These are phyloP conservation scores for Fusarium cicatricum DNA, from an alignment of 2,329 filamentous ascomycete species.

Conservation along the genomic window DNA sequence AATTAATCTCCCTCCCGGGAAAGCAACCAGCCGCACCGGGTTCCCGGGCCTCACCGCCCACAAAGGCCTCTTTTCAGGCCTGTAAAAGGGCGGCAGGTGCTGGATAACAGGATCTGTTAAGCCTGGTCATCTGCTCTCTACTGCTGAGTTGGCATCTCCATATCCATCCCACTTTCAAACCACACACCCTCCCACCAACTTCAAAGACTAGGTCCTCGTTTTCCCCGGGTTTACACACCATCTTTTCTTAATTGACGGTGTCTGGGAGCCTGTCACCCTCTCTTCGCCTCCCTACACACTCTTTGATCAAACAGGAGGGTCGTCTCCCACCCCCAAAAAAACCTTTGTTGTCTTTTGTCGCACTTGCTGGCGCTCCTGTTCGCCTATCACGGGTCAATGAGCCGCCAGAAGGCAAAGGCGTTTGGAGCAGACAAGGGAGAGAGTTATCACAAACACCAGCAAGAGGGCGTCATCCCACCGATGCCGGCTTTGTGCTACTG, in stretches of 20 bases:
- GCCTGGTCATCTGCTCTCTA: slow-evolving; percentile 48
- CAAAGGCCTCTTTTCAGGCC: slow-evolving; percentile 14
- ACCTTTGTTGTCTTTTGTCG: slow-evolving; percentile 7
- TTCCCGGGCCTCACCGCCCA: slow-evolving; percentile 39
- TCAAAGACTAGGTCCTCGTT: slow-evolving; percentile 12
- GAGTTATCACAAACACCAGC: slow-evolving; percentile 7
- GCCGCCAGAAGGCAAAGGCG: background rate
- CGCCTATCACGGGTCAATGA: slow-evolving; percentile 29
- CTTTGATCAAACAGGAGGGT: background rate
- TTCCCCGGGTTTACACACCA: slow-evolving; percentile 31
- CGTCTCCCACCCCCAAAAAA: no score
- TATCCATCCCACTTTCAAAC: slow-evolving; percentile 16
- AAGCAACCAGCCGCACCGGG: slow-evolving; percentile 35
- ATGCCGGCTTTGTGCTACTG: slow-evolving; percentile 27
- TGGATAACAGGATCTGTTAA: slow-evolving; percentile 5
- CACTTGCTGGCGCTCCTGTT: slow-evolving; percentile 24
- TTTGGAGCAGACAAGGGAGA: slow-evolving; percentile 17
- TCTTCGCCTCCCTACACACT: slow-evolving; percentile 2
- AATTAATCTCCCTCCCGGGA: slow-evolving; percentile 6
- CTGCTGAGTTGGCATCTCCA: slow-evolving; percentile 48
- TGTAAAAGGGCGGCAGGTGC: slow-evolving; percentile 19
- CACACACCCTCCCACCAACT: slow-evolving; percentile 32
- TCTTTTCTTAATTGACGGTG: background rate
- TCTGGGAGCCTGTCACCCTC: slow-evolving; percentile 6
- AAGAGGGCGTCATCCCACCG: slow-evolving; percentile 7